Base-by-base conservation (phyloP, 2,329 filamentous ascomycete genomes). In the Karstenula rhodostoma region DNA sequence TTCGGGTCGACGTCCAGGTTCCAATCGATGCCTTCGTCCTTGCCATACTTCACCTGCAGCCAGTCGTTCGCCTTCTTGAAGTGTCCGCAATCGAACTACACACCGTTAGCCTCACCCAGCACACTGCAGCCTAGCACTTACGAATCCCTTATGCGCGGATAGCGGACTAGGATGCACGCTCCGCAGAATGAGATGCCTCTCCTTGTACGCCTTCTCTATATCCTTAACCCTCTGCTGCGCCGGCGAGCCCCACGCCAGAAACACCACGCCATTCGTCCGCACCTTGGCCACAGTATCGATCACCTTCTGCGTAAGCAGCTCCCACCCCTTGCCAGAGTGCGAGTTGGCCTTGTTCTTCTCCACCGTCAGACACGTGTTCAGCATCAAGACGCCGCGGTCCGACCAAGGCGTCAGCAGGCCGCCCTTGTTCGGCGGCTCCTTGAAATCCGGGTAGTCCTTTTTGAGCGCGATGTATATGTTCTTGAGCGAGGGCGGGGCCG, bases 291-390 rank as follows among this genome's bases (percentile, higher is more conserved):
- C 92, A 0, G 91, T 85, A 67, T 98, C 93, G 64, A 99, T 96
- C 44, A 95, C 90, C 65, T 89, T 91, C 75, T 97, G 94, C 22
- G 94, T 99, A 75, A 99, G 92, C 47, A 85, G 84, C 79, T 99
- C 95, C 95, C 95, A 99, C 17, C 95, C 95, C 64, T 89, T 89
- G 70, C 90, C 90, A 2, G 90, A 83, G 78, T 99, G 95, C 29
- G 88, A 92, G 76, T 95, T 94, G 49, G 95, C 89, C 68, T 96
- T 88, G 74, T 96, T 91, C 0, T 92, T 92, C 25, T 93, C 91
- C 19, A 99, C 95, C 0, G 95, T 99, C 57, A 99, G 83, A 77
- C 93, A 97, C 0, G 95, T 96, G 77, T 99, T 99, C 67, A 99
- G 86, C 80, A 99, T 85, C 44, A 99, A 85, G 5, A 99, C 94